A percentile compares a stretch with the other conserved stretches of the same genome.
Conservation (phyloP, 306 rosid genomes). For the Inga oerstediana region DNA sequence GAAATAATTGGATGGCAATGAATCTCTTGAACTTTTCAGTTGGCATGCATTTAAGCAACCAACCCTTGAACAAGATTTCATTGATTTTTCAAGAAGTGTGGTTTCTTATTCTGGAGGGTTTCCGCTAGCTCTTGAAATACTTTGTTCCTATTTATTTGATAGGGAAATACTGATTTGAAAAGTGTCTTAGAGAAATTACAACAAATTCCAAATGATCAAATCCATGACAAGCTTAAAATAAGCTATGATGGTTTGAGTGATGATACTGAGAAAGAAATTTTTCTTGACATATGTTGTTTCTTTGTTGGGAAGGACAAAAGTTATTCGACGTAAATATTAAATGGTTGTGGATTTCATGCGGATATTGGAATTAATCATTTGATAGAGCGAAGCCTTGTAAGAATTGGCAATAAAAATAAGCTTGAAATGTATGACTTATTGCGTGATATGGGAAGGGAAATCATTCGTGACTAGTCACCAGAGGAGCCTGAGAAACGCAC, state of each 20-base stretch:
- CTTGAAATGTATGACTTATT: background rate
- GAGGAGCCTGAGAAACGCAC: background rate
- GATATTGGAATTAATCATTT: background rate
- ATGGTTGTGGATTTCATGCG: slow-evolving; percentile 6
- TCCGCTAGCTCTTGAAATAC: background rate
- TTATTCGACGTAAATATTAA: background rate
- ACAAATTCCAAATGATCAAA: background rate
- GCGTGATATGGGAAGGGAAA: slow-evolving; percentile 2
- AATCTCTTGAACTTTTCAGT: slow-evolving; percentile 1
- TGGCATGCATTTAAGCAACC: slow-evolving; percentile 13
- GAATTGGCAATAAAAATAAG: background rate
- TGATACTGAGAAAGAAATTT: background rate
- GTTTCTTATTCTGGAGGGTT: background rate
- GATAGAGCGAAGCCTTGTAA: background rate
- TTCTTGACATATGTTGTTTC: background rate
- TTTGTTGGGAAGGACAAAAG: background rate
- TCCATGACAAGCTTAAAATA: background rate
- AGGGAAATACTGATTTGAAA: background rate
- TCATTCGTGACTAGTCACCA: background rate
- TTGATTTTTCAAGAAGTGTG: background rate
- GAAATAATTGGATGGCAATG: background rate
- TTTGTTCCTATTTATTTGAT: background rate
- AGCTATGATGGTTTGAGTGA: slow-evolving; percentile 7
- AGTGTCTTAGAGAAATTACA: background rate
- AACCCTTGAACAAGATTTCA: background rate